Base-by-base conservation (phyloP, 768 basidiomycete genomes). In the Paxillus involutus region DNA sequence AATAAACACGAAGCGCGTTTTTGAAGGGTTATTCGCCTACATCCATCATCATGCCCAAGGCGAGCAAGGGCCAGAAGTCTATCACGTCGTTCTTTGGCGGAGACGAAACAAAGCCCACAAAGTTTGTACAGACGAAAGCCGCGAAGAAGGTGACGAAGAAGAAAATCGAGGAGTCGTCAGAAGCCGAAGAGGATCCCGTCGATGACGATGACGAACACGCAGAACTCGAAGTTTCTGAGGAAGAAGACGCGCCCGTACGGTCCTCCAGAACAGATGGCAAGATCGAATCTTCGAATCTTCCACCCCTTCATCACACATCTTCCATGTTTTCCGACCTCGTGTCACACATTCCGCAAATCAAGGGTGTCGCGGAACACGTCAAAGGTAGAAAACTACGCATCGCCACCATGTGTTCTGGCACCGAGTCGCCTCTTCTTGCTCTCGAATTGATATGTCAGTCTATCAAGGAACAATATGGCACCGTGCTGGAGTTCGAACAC, bases 361-460 rank as follows among this genome's bases (percentile, higher is more conserved):
- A 83, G 63, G 73, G 74, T 2, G 84, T 91, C 40, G 86, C 81
- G 16, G 77, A 85, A 60, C 85, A 77, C 43, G 72, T 91, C 45
- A 71, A 79, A 53, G 93, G 94, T 2, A 82, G 94, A 54, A 93
- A 89, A 63, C 76, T 98, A 68, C 89, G 94, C 70, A 83, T 98
- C 55, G 95, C 94, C 4, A 98, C 95, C 11, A 98, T 98, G 95
- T 97, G 89, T 72, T 96, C 94, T 40, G 95, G 95, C 24, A 98
- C 95, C 6, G 95, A 98, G 66, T 93, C 92, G 2, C 95, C 95
- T 47, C 80, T 98, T 21, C 84, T 97, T 35, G 95, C 95, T 13
- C 77, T 98, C 44, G 87, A 90, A 30, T 73, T 95, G 56, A 91
- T 97, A 43, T 85, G 86, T 52, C 83, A 87, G 54, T 82, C 87